phyloP scores from a whole-genome alignment of 371 early-diverging fungal genomes.

The Rhizopus delemar region DNA sequence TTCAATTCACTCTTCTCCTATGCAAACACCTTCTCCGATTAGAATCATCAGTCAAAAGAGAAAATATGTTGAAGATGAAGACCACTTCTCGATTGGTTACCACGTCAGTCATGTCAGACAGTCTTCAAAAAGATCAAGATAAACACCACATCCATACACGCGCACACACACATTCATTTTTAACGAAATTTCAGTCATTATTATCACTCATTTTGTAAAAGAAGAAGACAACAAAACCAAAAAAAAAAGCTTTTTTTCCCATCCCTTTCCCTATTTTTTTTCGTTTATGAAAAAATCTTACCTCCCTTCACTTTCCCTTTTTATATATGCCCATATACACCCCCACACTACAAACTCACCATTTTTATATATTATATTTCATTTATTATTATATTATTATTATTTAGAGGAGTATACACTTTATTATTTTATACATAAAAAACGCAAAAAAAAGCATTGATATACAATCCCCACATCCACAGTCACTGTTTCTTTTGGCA shows the following conservation, averaged over 20 bases:
- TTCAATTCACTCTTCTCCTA: conserved; percentile 45
- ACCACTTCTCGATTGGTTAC: conserved; percentile 5
- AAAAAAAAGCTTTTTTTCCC: neutral
- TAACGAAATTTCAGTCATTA: neutral
- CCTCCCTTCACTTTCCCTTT: too few species aligned
- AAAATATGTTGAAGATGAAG: conserved; percentile 3
- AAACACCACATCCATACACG: neutral
- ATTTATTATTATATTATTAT: too few species aligned
- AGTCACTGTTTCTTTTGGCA: too few species aligned
- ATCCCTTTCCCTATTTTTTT: neutral
- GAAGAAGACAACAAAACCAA: neutral
- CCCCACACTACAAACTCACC: neutral
- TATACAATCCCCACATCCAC: neutral
- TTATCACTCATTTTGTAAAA: neutral
- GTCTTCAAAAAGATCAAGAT: conserved; percentile 9
- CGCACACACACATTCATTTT: conserved; percentile 4
- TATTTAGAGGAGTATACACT: too few species aligned
- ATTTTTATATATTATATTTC: neutral
- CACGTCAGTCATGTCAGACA: conserved; percentile 29
- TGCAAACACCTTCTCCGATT: conserved; percentile 50
- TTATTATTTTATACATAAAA: conserved; percentile 1
- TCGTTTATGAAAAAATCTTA: neutral
- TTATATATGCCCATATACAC: too few species aligned
- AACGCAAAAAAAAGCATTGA: neutral
- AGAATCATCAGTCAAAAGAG: conserved; percentile 25